These are phyloP conservation scores for Fomitopsis pinicola DNA, from an alignment of 1,284 basidiomycete genomes.

Conservation along the genomic window DNA sequence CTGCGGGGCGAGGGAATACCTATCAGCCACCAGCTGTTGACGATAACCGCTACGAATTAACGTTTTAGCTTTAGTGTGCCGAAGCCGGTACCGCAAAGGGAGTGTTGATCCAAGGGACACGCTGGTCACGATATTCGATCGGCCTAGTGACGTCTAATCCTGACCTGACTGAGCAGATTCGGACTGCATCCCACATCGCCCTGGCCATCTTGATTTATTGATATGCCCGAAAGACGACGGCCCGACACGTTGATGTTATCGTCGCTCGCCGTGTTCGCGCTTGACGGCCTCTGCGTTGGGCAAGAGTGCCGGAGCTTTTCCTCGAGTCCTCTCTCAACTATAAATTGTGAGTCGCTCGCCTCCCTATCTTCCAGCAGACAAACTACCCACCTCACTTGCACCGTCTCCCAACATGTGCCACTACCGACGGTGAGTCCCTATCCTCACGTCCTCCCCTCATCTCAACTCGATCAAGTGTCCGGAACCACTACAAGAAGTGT, in stretches of 20 bases:
- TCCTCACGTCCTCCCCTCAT: conserved; percentile 7
- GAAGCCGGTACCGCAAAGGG: conserved; percentile 15
- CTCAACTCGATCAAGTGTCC: conserved; percentile 36
- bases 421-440: conserved; percentile 47
- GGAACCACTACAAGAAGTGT: conserved; percentile 52
- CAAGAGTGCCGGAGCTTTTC: conserved; percentile 20
- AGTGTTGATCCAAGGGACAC: conserved; percentile 12
- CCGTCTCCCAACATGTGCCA: conserved; percentile 43
- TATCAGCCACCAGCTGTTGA: conserved; percentile 4
- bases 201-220: conserved; percentile 30
- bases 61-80: conserved; percentile 33
- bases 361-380: conserved; percentile 7
- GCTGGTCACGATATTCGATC: conserved; percentile 24
- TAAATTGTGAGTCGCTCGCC: conserved; percentile 15
- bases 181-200: conserved; percentile 21
- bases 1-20: background rate
- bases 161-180: background rate
- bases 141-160: conserved; percentile 5
- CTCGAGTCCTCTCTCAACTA: conserved; percentile 11
- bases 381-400: conserved; percentile 7
- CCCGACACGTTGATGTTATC: conserved; percentile 31
- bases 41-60: conserved; percentile 16
- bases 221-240: conserved; percentile 25
- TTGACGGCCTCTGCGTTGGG: conserved; percentile 4
- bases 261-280: conserved; percentile 9